These are phyloP conservation scores for Leishmania mexicana DNA, from an alignment of 208 protist genomes.

Conservation along the genomic window DNA sequence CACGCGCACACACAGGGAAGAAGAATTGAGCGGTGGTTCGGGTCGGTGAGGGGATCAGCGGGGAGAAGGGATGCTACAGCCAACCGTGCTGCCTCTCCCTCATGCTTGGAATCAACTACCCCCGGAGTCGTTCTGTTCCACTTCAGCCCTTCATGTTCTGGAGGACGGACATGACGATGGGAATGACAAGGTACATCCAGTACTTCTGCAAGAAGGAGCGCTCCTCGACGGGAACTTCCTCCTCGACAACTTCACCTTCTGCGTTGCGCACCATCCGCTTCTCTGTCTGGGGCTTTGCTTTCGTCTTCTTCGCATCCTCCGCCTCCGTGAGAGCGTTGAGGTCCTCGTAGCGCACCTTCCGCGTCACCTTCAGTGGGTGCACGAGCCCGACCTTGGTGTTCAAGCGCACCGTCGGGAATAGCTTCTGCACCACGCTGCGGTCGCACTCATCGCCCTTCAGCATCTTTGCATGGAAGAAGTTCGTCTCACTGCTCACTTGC, in stretches of 20 bases:
- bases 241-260: conserved; percentile 61
- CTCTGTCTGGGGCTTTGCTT: conserved; percentile 36
- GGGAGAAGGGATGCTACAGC: not conserved
- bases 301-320: conserved; percentile 24
- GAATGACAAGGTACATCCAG: conserved; percentile 81
- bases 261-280: conserved; percentile 50
- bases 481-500: conserved; percentile 77
- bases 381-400: conserved; percentile 48
- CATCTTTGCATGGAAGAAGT: conserved; percentile 90
- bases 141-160: conserved; percentile 52
- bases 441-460: conserved; percentile 86
- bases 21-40: not conserved
- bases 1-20: not conserved
- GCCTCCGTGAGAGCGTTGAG: conserved; percentile 38
- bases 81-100: not conserved
- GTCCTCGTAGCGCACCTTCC: conserved; percentile 76
- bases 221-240: conserved; percentile 72
- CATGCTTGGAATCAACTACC: not conserved
- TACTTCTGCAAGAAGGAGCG: conserved; percentile 90
- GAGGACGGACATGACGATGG: conserved; percentile 65
- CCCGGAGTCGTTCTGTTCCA: not conserved
- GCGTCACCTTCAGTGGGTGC: conserved; percentile 34
- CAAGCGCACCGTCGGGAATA: conserved; percentile 80
- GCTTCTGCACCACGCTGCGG: conserved; percentile 65
- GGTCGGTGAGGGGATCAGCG: not conserved